Conservation (phyloP, 176 grass and related monocot species). For the Musa troglodytarum region DNA sequence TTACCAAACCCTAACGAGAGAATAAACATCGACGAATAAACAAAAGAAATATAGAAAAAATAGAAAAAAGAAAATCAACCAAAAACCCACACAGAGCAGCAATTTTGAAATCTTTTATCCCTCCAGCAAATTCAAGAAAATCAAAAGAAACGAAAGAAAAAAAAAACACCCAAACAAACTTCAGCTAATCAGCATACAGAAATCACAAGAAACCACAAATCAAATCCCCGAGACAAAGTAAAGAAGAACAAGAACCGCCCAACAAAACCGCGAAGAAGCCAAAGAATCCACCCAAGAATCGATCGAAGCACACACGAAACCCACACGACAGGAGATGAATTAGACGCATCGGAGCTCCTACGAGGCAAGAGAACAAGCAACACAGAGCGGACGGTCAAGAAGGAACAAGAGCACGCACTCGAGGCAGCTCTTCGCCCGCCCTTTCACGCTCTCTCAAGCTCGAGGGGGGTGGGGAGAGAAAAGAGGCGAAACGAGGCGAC, state of each 20-base stretch:
- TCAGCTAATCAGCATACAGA: not conserved
- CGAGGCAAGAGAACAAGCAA: not conserved
- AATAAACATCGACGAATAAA: not conserved
- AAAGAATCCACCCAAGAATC: not conserved
- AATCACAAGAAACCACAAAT: not conserved
- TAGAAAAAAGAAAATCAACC: not conserved
- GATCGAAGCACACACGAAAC: not conserved
- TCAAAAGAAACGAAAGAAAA: no score
- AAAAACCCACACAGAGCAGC: not conserved
- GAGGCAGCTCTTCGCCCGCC: not conserved
- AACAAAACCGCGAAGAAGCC: not conserved
- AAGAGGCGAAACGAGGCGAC: not conserved
- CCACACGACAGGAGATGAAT: not conserved
- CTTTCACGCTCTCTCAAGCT: not conserved
- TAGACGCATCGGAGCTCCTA: not conserved
- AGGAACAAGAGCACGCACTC: not conserved
- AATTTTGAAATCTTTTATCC: not conserved
- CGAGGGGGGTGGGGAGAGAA: not conserved
- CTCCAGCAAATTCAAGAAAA: not conserved
- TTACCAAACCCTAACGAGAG: constrained; percentile 1
- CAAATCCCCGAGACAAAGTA: not conserved
- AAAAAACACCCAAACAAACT: not conserved
- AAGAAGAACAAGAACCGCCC: not conserved
- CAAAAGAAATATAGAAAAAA: not conserved
- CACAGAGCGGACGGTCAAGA: not conserved